Base-by-base conservation (phyloP, 2,329 filamentous ascomycete genomes). In the Fusarium abutilonis region DNA sequence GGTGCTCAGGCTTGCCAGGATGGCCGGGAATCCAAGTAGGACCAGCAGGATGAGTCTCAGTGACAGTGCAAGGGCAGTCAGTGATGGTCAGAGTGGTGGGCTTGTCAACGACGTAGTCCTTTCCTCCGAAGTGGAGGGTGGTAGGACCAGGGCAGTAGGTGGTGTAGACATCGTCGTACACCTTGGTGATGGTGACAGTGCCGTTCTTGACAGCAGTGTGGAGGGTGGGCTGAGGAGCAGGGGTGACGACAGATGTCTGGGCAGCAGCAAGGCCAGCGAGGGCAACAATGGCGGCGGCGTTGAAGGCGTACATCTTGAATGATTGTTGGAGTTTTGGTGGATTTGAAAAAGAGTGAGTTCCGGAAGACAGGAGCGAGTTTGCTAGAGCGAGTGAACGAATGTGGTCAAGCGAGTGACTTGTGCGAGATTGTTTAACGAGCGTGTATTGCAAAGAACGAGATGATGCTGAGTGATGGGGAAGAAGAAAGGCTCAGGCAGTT, bases 41-140 rank as follows among this genome's bases (percentile, higher is more conserved):
- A 40, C 41, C 43, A 35, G 36, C 76, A 60, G 42, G 23, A 36
- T 66, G 55, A 61, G 72, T 73, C 73, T 75, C 69, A 51, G 69
- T 63, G 47, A 77, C 57, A 40, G 82, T 83, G 77, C 82, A 84
- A 55, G 82, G 81, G 74, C 82, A 85, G 72, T 84, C 76, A 34
- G 77, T 79, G 52, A 88, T 80, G 68, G 82, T 86, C 63, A 86
- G 74, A 52, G 81, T 82, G 67, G 83, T 75, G 59, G 85, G 79
- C 72, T 80, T 77, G 48, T 80, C 82, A 67, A 86, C 79, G 43
- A 82, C 80, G 78, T 83, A 87, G 44, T 77, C 77, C 72, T 81
- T 78, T 70, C 75, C 74, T 69, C 80, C 80, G 73, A 82, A 76
- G 63, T 78, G 82, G 64, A 86, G 67, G 63, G 77, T 79, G 31